These are phyloP conservation scores for Aphanomyces euteiches DNA, from an alignment of 352 stramenopile genomes.

Conservation along the genomic window DNA sequence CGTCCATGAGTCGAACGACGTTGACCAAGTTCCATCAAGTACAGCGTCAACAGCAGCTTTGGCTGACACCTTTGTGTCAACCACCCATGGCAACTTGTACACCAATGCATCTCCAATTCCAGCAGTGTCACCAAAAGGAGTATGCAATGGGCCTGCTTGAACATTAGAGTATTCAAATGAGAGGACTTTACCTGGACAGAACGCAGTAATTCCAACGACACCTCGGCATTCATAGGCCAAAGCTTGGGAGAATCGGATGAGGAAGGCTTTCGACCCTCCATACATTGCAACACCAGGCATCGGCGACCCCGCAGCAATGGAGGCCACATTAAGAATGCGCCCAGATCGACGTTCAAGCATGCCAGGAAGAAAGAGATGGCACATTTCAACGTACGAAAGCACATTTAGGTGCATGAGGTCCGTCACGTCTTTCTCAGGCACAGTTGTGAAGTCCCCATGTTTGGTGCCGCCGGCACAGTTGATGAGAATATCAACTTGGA, in stretches of 20 bases:
- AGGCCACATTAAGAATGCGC: slow-evolving; percentile 82
- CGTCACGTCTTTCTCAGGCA: slow-evolving; percentile 46
- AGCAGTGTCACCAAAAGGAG: slow-evolving; percentile 53
- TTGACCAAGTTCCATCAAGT: not conserved
- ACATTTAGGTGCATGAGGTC: slow-evolving; percentile 69
- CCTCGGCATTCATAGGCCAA: slow-evolving; percentile 74
- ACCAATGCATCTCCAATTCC: slow-evolving; percentile 42
- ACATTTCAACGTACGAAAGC: slow-evolving; percentile 49
- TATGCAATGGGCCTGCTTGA: slow-evolving; percentile 28
- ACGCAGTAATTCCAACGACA: slow-evolving; percentile 76
- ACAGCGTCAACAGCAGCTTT: not conserved
- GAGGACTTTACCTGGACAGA: slow-evolving; percentile 45
- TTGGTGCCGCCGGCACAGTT: slow-evolving; percentile 68
- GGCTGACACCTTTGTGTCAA: slow-evolving; percentile 1
- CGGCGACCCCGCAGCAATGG: slow-evolving; percentile 46
- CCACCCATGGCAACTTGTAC: not conserved
- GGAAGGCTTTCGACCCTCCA: slow-evolving; percentile 67
- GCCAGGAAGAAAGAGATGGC: slow-evolving; percentile 50
- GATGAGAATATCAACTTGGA: slow-evolving; percentile 79
- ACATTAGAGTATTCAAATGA: not conserved
- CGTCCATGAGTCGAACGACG: slow-evolving; percentile 3
- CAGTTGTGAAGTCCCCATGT: slow-evolving; percentile 44
- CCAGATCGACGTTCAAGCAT: slow-evolving; percentile 64
- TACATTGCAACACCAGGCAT: slow-evolving; percentile 74
- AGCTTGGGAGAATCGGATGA: slow-evolving; percentile 67